Percentiles rank a stretch among this genome's conserved stretches.
Evolutionary conservation across 495 filamentous ascomycete species (phyloP).

Genomic region (Annulohypoxylon stygium): DNA sequence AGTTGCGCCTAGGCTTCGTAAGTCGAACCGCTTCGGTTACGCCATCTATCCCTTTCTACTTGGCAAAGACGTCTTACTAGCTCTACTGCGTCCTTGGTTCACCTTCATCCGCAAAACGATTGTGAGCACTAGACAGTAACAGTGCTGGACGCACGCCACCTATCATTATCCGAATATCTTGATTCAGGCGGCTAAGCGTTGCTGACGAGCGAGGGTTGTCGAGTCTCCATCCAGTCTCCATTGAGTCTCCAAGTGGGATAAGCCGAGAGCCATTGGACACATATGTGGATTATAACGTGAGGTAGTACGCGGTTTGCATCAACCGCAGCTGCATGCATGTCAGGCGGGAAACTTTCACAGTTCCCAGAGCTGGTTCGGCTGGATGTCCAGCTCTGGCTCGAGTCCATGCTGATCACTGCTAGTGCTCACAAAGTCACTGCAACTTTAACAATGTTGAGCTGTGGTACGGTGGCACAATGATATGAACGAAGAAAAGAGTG

Average conservation of each 20-base stretch:
- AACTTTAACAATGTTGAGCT: conserved; percentile 38
- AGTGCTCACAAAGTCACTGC: conserved; percentile 42
- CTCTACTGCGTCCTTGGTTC: conserved; percentile 10
- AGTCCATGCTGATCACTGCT: conserved; percentile 44
- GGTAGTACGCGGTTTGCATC: conserved; percentile 47
- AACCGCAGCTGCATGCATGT: conserved; percentile 49
- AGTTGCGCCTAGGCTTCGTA: conserved; percentile 9
- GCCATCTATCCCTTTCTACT: conserved; percentile 29
- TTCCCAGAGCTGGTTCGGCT: conserved; percentile 42
- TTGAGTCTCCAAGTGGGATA: conserved; percentile 24
- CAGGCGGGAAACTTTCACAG: conserved; percentile 42
- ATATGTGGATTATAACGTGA: conserved; percentile 46
- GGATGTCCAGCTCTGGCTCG: conserved; percentile 47
- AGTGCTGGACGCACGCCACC: conserved; percentile 21
- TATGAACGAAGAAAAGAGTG: conserved; percentile 21
- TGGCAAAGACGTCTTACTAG: conserved; percentile 21
- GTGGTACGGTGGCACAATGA: conserved; percentile 42
- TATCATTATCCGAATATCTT: conserved; percentile 39
- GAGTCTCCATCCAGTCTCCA: conserved; percentile 11
- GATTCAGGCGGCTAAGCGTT: conserved; percentile 43
- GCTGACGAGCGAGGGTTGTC: conserved; percentile 38
- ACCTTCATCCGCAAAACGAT: conserved; percentile 21
- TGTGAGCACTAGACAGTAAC: conserved; percentile 22
- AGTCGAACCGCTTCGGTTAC: conserved; percentile 28
- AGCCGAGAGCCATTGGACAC: conserved; percentile 39